These are phyloP conservation scores for Saccharomycopsis sp. DNA, from an alignment of 805 yeast genomes.

Conservation along the genomic window DNA sequence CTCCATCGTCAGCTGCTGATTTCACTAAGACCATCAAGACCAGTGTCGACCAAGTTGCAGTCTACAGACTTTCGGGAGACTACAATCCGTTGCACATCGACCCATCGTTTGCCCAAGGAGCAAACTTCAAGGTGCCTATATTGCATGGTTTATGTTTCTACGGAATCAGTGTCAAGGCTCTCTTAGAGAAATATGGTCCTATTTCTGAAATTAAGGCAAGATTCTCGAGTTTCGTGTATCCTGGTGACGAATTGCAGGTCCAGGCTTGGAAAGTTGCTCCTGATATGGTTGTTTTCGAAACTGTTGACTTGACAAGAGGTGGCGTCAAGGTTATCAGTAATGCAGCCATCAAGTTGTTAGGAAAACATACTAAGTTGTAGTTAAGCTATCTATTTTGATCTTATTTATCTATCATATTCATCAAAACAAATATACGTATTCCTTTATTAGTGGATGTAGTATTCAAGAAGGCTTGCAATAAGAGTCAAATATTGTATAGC, in stretches of 20 bases:
- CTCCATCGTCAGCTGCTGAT: slow-evolving; percentile 59
- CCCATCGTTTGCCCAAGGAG: slow-evolving; percentile 83
- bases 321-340: slow-evolving; percentile 71
- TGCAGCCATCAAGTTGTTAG: slow-evolving; percentile 67
- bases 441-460: too few species aligned
- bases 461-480: too few species aligned
- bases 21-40: slow-evolving; percentile 55
- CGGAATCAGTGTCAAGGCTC: slow-evolving; percentile 73
- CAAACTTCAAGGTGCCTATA: slow-evolving; percentile 79
- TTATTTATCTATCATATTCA: neutral
- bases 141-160: slow-evolving; percentile 87
- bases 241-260: slow-evolving; percentile 82
- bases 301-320: slow-evolving; percentile 72
- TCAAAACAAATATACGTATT: too few species aligned
- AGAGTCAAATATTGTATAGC: too few species aligned
- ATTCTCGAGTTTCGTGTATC: slow-evolving; percentile 86
- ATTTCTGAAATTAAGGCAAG: slow-evolving; percentile 83
- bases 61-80: slow-evolving; percentile 90
- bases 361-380: neutral
- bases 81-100: slow-evolving; percentile 94
- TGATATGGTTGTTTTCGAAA: slow-evolving; percentile 67
- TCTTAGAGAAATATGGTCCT: slow-evolving; percentile 74
- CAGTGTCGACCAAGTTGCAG: slow-evolving; percentile 69
- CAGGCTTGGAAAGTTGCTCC: slow-evolving; percentile 76
- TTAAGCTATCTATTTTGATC: neutral